Evolutionary conservation across 2,329 filamentous ascomycete genomes (phyloP), one percentile per base, ranked within the genome.

Genomic region (Ophiobolus disseminans): DNA sequence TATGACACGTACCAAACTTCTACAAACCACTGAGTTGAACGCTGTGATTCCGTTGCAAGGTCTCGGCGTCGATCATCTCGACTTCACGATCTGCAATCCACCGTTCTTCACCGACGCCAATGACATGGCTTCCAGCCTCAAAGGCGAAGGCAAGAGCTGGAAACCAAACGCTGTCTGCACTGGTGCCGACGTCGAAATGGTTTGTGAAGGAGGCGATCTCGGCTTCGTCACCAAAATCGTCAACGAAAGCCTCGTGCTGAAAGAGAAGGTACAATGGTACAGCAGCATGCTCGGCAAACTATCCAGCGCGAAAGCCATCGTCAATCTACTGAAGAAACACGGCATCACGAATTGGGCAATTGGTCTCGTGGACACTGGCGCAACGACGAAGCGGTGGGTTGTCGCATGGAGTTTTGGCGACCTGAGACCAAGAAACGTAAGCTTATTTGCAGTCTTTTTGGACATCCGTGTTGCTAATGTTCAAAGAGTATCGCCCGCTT

Each of bases 1-100:
- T 0, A 71, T 83, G 19, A 71, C 78, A 5, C 82, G 88, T 0
- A 88, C 96, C 48, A 83, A 73, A 3, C 68, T 96, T 0, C 62
- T 90, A 0, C 70, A 80, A 31, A 85, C 85, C 1, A 70, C 75
- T 0, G 59, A 76, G 0, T 66, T 75, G 0, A 82, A 81, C 26
- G 61, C 76, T 0, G 75, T 97, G 1, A 80, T 97, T 5, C 86
- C 88, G 0, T 66, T 91, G 0, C 76, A 85, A 30, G 78, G 78
- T 0, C 65, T 86, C 1, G 73, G 70, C 17, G 67, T 82, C n/a
- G 53, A 65, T 8, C 79, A 77, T 3, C 78, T 96, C 34, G 87
- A 93, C 67, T 97, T 97, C 69, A 86, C 84, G 49, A 95, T 97
- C 86, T 93, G 88, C 56, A 99, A 99, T 60, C 94, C 94, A 0